Base-by-base conservation (phyloP, 257 asterid genomes). In the Jacaranda copaia region DNA sequence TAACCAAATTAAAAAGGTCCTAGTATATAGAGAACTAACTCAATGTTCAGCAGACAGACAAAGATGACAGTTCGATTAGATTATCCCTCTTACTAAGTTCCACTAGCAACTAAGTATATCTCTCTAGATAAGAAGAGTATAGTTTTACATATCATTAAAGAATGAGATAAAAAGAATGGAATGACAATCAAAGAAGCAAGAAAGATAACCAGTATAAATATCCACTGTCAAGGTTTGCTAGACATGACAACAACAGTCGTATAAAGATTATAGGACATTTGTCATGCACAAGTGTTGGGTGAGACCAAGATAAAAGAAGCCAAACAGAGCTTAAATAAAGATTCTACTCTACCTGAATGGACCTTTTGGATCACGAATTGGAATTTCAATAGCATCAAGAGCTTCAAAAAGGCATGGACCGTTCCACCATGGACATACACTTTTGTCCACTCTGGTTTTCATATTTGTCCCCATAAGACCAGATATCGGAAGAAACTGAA, bases 361-460 rank as follows among this genome's bases (percentile, higher is more conserved):
- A 75, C 97, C 97, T 38, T 93, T 83, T 40, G 98, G 99, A 84
- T 96, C 99, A 73, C 95, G 97, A 3, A 18, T 5, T 3, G 94
- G 98, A 82, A 85, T 82, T 89, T 96, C 96, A 67, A 91, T 70
- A 32, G 85, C 89, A 82, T 96, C 98, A 74, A 96, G 97, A 80
- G 86, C 96, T 82, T 96, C 99, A 86, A 96, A 91, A 75, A 96
- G 94, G 84, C 97, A 93, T 14, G 92, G 87, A 60, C 99, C 99
- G 63, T 83, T 59, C 92, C 93, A 96, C 99, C 99, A 93, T 9
- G 96, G 79, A 74, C 99, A 96, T 16, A 82, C 8, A 63, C 84
- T 84, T 74, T 76, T 86, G 43, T 86, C 97, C 75, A 91, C 12
- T 80, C 92, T 79, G 66, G 84, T 82, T 80, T 93, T 83, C 96